Conservation (phyloP, 2,329 filamentous ascomycete species). For the Pochonia chlamydosporia region DNA sequence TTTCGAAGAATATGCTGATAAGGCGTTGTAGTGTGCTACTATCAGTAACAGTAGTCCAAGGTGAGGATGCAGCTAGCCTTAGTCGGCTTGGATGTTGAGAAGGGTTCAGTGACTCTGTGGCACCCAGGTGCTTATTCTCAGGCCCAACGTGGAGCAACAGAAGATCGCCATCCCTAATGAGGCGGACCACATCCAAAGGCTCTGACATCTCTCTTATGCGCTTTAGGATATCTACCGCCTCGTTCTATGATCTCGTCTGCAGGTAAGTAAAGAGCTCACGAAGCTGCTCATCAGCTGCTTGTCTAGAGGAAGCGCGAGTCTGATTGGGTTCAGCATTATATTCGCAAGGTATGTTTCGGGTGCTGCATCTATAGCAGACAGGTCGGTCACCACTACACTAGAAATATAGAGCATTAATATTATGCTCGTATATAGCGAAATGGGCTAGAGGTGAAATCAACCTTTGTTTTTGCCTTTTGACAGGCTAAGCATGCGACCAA, state of each 20-base stretch:
- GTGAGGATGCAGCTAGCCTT: not conserved
- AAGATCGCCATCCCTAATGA: constrained; percentile 1
- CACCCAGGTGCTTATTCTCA: not conserved
- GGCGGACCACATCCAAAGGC: not conserved
- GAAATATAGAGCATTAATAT: not conserved
- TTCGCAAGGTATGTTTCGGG: not conserved
- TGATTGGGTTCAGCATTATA: constrained; percentile 1
- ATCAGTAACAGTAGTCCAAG: constrained; percentile 1
- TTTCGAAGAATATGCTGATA: constrained; percentile 2
- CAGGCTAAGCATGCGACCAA: constrained; percentile 1
- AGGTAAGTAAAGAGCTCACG: constrained; percentile 2
- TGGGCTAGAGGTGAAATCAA: not conserved
- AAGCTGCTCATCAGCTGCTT: not conserved
- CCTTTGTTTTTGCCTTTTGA: constrained; percentile 3
- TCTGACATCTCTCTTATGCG: not conserved
- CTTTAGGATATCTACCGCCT: constrained; percentile 3
- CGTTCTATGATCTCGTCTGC: not conserved
- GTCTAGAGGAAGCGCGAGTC: not conserved
- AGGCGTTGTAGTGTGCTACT: not conserved
- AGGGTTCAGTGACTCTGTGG: not conserved
- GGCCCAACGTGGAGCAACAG: not conserved
- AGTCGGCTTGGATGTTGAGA: not conserved
- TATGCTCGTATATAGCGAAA: not conserved
- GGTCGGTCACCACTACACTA: constrained; percentile 3
- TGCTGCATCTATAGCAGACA: constrained; percentile 1